Evolutionary conservation across 1,284 basidiomycete species (phyloP).

Genomic region (Vanrija pseudolonga): DNA sequence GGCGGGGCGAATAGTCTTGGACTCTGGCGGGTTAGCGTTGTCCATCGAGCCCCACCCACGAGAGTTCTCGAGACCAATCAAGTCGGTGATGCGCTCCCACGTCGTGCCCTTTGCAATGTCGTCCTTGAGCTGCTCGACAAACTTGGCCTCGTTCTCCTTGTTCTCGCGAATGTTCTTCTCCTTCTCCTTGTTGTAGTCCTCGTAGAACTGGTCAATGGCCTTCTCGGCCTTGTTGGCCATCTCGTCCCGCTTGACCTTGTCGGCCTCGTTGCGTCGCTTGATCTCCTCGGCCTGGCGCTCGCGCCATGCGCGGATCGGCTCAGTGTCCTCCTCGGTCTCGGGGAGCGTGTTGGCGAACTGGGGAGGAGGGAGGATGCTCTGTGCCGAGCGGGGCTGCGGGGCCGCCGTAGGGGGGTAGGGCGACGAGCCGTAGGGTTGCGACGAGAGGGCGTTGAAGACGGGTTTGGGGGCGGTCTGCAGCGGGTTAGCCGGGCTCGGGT

Average conservation of each 20-base stretch:
- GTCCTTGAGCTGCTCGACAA: slow-evolving; percentile 67
- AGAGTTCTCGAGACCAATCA: slow-evolving; percentile 88
- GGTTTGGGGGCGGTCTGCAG: slow-evolving; percentile 31
- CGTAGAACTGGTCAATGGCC: slow-evolving; percentile 94
- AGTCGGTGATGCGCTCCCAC: slow-evolving; percentile 88
- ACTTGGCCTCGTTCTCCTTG: slow-evolving; percentile 88
- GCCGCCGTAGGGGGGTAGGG: slow-evolving; percentile 47
- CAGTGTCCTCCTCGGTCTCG: slow-evolving; percentile 70
- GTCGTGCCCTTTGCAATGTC: slow-evolving; percentile 86
- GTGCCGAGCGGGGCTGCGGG: slow-evolving; percentile 58
- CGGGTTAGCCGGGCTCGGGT: background rate
- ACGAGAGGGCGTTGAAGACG: slow-evolving; percentile 42
- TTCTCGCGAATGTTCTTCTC: slow-evolving; percentile 90
- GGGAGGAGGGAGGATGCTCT: slow-evolving; percentile 59
- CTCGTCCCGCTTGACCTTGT: slow-evolving; percentile 75
- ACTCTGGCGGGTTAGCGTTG: slow-evolving; percentile 52
- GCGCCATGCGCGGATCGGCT: slow-evolving; percentile 86
- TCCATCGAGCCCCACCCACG: slow-evolving; percentile 47
- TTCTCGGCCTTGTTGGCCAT: slow-evolving; percentile 84
- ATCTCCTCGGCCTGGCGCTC: slow-evolving; percentile 84
- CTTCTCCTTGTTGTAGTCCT: slow-evolving; percentile 87
- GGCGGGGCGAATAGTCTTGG: slow-evolving; percentile 86
- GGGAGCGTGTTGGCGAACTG: slow-evolving; percentile 47
- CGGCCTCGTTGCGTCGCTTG: slow-evolving; percentile 70
- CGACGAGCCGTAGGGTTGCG: slow-evolving; percentile 46